A percentile compares a stretch with the other conserved stretches of the same genome.
phyloP scores from a whole-genome alignment of 1,284 basidiomycete species.

The Retiboletus flavoniger region DNA sequence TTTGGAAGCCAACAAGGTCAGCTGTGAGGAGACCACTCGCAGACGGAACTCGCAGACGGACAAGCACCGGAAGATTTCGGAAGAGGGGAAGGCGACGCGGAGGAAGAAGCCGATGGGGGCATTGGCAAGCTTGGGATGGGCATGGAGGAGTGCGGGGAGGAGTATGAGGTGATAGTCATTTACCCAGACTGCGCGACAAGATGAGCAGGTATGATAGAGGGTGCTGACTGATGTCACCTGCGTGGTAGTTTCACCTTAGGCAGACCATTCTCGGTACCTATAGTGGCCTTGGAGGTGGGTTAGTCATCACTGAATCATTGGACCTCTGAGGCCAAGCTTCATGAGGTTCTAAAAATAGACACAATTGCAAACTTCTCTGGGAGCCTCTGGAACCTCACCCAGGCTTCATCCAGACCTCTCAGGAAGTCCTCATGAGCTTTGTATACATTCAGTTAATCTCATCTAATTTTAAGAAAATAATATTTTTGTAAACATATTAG shows the following conservation, averaged over 20 bases:
- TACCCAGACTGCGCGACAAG: slow-evolving; percentile 54
- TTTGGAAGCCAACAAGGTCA: slow-evolving; percentile 81
- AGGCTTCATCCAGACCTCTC: no score
- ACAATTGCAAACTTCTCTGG: no score
- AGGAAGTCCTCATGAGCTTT: no score
- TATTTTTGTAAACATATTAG: no score
- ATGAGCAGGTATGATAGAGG: not conserved
- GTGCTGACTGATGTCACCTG: slow-evolving; percentile 71
- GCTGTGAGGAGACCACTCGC: slow-evolving; percentile 73
- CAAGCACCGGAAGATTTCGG: slow-evolving; percentile 85
- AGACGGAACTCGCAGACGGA: slow-evolving; percentile 66
- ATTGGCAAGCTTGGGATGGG: slow-evolving; percentile 44
- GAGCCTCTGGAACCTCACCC: no score
- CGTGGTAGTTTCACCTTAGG: slow-evolving; percentile 51
- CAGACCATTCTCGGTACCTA: no score
- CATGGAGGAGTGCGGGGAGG: slow-evolving; percentile 72
- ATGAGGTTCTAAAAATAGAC: no score
- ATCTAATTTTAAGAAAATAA: no score
- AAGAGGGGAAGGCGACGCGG: slow-evolving; percentile 85
- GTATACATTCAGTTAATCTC: no score
- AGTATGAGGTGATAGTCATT: slow-evolving; percentile 89
- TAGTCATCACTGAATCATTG: no score
- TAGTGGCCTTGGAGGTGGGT: no score
- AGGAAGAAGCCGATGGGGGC: slow-evolving; percentile 86
- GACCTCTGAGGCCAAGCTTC: no score